Conservation (phyloP, 768 basidiomycete genomes). For the Mycena belliarum region DNA sequence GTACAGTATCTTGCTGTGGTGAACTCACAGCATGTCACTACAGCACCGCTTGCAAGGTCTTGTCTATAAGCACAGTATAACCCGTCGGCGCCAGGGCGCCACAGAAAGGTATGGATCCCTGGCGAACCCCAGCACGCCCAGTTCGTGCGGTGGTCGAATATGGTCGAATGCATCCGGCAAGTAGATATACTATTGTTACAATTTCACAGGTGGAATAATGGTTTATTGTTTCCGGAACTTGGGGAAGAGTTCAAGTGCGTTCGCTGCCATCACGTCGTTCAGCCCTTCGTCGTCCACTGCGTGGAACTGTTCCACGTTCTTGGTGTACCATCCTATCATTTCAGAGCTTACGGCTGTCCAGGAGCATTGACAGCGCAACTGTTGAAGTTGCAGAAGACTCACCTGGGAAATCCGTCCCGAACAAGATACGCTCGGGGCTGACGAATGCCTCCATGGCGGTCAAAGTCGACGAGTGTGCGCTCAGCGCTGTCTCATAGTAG, state of each 20-base stretch:
- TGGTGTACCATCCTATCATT: slow-evolving; percentile 64
- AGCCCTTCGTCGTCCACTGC: slow-evolving; percentile 38
- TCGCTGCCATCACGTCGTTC: slow-evolving; percentile 46
- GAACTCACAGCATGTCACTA: too few relatives aligned
- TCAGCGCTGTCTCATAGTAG: slow-evolving; percentile 75
- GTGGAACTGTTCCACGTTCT: slow-evolving; percentile 53
- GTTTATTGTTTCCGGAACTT: slow-evolving; percentile 19
- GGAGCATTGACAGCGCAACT: background rate
- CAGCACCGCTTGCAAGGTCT: too few relatives aligned
- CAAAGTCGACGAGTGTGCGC: slow-evolving; percentile 54
- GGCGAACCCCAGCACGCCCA: too few relatives aligned
- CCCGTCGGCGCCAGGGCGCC: too few relatives aligned
- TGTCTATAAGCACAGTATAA: too few relatives aligned
- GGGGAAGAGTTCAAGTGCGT: slow-evolving; percentile 56
- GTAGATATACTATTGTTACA: too few relatives aligned
- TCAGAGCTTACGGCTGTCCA: slow-evolving; percentile 54
- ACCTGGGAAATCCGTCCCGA: slow-evolving; percentile 82
- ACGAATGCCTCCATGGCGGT: slow-evolving; percentile 53
- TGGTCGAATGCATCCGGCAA: too few relatives aligned
- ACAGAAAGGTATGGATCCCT: too few relatives aligned
- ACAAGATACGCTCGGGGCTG: slow-evolving; percentile 53
- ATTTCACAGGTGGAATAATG: too few relatives aligned
- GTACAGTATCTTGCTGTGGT: too few relatives aligned
- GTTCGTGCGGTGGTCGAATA: too few relatives aligned
- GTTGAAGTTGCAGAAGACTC: slow-evolving; percentile 11